phyloP scores from a whole-genome alignment of 352 stramenopile genomes.

The Globisporangium ultimum region DNA sequence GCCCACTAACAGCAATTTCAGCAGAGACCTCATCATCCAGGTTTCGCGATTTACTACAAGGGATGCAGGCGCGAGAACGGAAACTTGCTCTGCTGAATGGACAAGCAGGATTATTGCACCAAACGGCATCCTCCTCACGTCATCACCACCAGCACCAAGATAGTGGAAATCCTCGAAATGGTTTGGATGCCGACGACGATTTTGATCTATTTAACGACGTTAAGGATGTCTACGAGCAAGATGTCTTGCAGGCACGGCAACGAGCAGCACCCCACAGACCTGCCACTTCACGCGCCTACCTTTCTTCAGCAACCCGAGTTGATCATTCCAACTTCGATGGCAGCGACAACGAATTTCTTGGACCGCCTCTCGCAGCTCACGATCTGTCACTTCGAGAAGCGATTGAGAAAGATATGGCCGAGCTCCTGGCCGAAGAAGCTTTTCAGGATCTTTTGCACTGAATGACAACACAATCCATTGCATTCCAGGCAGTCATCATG shows the following conservation, averaged over 20 bases:
- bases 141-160: conserved; percentile 1
- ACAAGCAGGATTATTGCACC: neutral
- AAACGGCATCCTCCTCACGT: neutral
- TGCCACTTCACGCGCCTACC: conserved; percentile 14
- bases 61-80: conserved; percentile 27
- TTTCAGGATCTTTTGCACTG: conserved; percentile 1
- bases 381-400: conserved; percentile 27
- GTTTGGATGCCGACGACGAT: conserved; percentile 14
- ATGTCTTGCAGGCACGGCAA: conserved; percentile 16
- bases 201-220: conserved; percentile 21
- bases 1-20: neutral
- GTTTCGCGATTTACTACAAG: conserved; percentile 23
- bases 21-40: conserved; percentile 8
- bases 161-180: neutral
- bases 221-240: conserved; percentile 26
- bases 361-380: conserved; percentile 1
- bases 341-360: neutral
- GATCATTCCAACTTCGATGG: neutral
- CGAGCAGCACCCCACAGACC: neutral
- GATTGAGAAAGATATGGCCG: conserved; percentile 34
- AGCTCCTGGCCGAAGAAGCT: conserved; percentile 23
- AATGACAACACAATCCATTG: too few species aligned
- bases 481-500: too few species aligned
- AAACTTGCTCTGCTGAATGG: conserved; percentile 17
- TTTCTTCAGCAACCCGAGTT: neutral